Base-by-base conservation (phyloP, 352 stramenopile species). In the Globisporangium abappressorium region DNA sequence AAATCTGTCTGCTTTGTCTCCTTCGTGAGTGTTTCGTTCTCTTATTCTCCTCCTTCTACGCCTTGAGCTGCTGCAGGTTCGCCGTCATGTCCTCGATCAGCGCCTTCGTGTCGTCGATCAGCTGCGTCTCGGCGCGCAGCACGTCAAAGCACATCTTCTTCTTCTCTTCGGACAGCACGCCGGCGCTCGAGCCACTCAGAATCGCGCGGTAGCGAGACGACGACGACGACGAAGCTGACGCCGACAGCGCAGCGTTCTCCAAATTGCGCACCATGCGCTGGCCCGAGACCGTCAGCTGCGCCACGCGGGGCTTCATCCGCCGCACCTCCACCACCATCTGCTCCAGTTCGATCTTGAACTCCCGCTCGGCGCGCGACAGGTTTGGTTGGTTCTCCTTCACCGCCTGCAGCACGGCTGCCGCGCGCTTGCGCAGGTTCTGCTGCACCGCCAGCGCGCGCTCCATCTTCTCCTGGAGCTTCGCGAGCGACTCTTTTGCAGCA, bases 141-240 rank as follows among this genome's bases (percentile, higher is more conserved):
- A 95, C 87, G 51, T 95, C 84, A 64, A 82, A 90, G 71, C 84
- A 92, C 79, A 95, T 95, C 56, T 84, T 80, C 69, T 91, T 89
- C 75, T 91, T 92, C 11, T 92, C 87, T 11, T 82, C 80, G 9
- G 87, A 87, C 8, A 92, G 69, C 41, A 58, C 65, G 2, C 65
- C 56, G 41, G 51, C 36, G 8, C 51, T 59, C 38, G 64, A 54
- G 26, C 60, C 15, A 26, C 66, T 53, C 14, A 49, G 55, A 30
- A 61, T 22, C 34, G 30, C 38, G 22, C 57, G 26, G 24, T 61
- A 66, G 34, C 71, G 26, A 47, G 64, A 38, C 58, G 43, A 71
- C 47, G 71, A 69, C 41, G 74, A 68, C 28, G 66, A 62, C 41
- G 71, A 69, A 15, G 74, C 70, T 4, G 70, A 71, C 30, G 72